These are phyloP conservation scores for Podospora australis DNA, from an alignment of 495 filamentous ascomycete species.

Conservation along the genomic window DNA sequence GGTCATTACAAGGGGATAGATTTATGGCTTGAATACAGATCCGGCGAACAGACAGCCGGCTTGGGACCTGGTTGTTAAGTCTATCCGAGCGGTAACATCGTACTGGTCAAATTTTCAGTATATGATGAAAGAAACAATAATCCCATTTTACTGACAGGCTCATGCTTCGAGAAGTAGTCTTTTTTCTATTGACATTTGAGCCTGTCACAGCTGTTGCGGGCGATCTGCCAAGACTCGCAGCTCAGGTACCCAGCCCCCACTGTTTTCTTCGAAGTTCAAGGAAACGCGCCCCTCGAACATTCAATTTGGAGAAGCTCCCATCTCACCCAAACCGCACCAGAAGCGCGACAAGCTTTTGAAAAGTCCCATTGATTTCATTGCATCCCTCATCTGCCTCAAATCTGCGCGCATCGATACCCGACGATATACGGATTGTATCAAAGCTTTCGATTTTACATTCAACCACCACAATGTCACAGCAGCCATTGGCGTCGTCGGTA, in stretches of 20 bases:
- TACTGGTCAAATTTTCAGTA: no score
- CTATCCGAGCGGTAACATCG: no score
- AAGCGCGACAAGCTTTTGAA: slow-evolving; percentile 9
- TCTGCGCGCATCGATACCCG: not conserved
- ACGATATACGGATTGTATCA: not conserved
- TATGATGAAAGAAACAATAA: no score
- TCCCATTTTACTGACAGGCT: no score
- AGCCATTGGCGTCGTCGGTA: slow-evolving; percentile 30
- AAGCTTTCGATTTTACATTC: no score
- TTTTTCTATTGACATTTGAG: no score
- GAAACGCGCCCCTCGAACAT: slow-evolving; percentile 5
- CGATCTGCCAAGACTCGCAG: not conserved
- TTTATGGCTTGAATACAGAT: no score
- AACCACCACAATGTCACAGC: slow-evolving; percentile 24
- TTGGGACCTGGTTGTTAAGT: no score
- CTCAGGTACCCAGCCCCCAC: not conserved
- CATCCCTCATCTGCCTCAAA: not conserved
- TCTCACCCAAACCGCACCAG: slow-evolving; percentile 3
- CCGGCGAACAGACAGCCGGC: no score
- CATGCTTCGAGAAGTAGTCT: no score
- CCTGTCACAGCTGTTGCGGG: no score
- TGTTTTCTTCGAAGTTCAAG: not conserved
- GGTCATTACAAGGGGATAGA: no score
- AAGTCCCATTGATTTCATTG: not conserved
- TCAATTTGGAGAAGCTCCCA: slow-evolving; percentile 18